Base-by-base conservation (phyloP, 371 early-diverging fungal genomes). In the Mortierella polycephala region DNA sequence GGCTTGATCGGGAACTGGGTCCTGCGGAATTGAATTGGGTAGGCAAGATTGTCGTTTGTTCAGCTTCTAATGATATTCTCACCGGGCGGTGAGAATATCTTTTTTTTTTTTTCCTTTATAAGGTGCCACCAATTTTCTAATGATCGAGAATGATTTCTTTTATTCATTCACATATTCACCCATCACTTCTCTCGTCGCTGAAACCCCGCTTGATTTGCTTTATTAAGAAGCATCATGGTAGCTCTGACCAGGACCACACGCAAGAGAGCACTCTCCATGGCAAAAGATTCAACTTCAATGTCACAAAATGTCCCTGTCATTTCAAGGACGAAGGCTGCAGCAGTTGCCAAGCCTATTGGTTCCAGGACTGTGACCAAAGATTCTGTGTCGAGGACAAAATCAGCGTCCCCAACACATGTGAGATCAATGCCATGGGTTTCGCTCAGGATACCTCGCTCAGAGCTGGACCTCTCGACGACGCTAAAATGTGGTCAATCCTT, bases 401-500 rank as follows among this genome's bases (percentile, higher is more conserved):
- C 18, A 4, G 37, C 47, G 7, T 54, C 68, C 4, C 55, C 67
- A 23, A 5, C 60, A n/a, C 8, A 62, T 42, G 66, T 69, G 23
- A 53, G 53, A 12, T 52, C 66, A 7, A 64, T 62, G 7, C 63
- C 74, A 12, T 94, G 94, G 94, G 76, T 69, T 23, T 86, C 89
- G 58, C 84, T 96, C 10, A 51, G 70, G 12, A 83, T 90, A 6
- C 55, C 83, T 5, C 91, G 93, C 0, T 77, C 81, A 23, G 95
- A 96, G 68, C 83, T 98, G 11, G 85, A 90, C 18, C 83, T 96
- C 14, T 86, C 92, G 6, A 84, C 85, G 0, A 95, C 96, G 4
- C 86, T 96, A 44, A 86, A 87, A 30, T 93, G 94, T 75, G 98
- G 97, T 2, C 97, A 98, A 75, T 85, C 93, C 14, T 98, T 98